Base-by-base conservation (phyloP, 192 early-diverging fungal species). In the Phlyctochytrium bullatum region DNA sequence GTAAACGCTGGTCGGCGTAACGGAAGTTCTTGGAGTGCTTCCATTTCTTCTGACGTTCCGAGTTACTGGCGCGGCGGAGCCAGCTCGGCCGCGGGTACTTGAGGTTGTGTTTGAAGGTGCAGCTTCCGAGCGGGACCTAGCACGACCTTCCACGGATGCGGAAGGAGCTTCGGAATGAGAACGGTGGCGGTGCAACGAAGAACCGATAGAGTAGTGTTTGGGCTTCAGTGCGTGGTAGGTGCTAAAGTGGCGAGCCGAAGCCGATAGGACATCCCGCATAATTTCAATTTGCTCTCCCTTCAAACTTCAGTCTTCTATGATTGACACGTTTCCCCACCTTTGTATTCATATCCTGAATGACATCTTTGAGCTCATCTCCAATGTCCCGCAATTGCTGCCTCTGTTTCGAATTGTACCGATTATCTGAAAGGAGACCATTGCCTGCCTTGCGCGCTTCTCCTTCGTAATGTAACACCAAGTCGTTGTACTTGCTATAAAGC, bases 251-350 rank as follows among this genome's bases (percentile, higher is more conserved):
- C 40, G 6, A 20, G 20, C 20, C 10, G 24, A 10, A 20, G 24
- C 36, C 62, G 36, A 35, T n/a, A 85, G 27, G 57, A 85, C 79
- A 20, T 85, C 80, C n/a, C 78, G 27, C 52, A 85, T 35, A 28
- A 85, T 83, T 47, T 62, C 54, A 36, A 85, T 81, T 68, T 85
- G 83, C 32, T 85, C 83, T 1, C 77, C 52, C 77, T 81, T 35
- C 16, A 66, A 36, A 27, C 2, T 62, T 27, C 16, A 62, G 24
- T 1, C 31, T 62, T 20, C 25, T 17, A 24, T 28, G 28, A 10
- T 24, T 17, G 25, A 17, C 6, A n/a, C 28, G 31, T 52, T 17
- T 17, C 31, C 25, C 6, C 56, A 80, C 79, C 69, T 84, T 84
- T 2, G 68, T 59, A 32, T 85, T 80, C 81, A 85, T 80, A 35